Base-by-base conservation (phyloP, 1,284 basidiomycete genomes). In the Sanguinoderma infundibulare region DNA sequence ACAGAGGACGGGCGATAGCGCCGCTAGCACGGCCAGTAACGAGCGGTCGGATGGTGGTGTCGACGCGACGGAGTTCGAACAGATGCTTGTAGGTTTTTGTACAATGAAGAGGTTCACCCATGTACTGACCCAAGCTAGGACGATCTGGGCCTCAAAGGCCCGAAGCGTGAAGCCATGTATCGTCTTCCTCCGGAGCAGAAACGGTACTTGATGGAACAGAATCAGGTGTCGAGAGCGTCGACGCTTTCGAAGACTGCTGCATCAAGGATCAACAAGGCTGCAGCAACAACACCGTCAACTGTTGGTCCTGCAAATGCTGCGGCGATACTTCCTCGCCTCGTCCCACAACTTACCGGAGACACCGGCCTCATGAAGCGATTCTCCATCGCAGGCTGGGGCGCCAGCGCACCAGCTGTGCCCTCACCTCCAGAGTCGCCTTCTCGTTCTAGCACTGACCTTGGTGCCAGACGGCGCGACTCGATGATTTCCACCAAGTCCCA, bases 91-190 rank as follows among this genome's bases (percentile, higher is more conserved):
- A 70, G 55, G 86, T 77, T 22, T 9, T 4, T 32, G 34, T 15
- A 42, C 32, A 30, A 39, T 22, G 22, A 35, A 50, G 22, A 35
- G 51, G 32, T 59, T 38, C 46, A 36, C n/a, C 53, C 55, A 73
- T 44, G 52, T 3, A 53, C 53, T 52, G 30, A 58, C 34, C 24
- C 22, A 2, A 28, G 32, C 4, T 56, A 89, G 91, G 84, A 91
- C 64, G 83, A 87, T n/a, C 72, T 94, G 24, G 92, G 87, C 12
- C 73, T 95, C 60, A 93, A 91, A 71, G 90, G 86, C 15, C 81
- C 85, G 1, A 86, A 86, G 67, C 83, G 91, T 47, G 78, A 78
- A 6, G 83, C 81, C 0, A 91, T 95, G 87, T 79, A 87, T 60
- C 76, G 83, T 4, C 75, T 96, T 15, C 77, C 91, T 0, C 64